Conservation (phyloP, 176 grass and related monocot species). For the Oryza officinalis region DNA sequence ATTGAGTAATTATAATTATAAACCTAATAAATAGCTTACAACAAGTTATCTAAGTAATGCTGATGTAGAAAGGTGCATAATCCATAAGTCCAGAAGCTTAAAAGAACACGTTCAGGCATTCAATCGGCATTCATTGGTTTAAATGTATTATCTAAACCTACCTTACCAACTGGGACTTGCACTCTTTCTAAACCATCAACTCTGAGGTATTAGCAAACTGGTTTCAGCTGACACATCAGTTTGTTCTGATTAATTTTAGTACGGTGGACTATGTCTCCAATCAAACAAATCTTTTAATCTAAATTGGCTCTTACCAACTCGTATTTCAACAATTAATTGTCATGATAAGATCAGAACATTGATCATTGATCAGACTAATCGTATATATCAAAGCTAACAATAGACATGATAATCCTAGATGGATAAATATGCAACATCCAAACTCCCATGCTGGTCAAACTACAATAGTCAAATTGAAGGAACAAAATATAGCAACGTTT, state of each 20-base stretch:
- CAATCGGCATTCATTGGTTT: constrained; percentile 8
- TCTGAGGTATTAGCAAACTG: neutral
- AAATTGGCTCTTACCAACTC: constrained; percentile 12
- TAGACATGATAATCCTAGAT: neutral
- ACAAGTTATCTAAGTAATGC: no score
- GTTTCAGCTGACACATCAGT: neutral
- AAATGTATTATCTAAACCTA: constrained; percentile 3
- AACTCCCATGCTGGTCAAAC: neutral
- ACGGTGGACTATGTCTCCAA: neutral
- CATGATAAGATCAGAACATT: constrained; percentile 11
- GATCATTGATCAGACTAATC: neutral
- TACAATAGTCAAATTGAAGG: neutral
- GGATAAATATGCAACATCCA: constrained; percentile 14
- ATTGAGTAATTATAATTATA: no score
- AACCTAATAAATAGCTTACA: no score
- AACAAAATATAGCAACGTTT: constrained; percentile 11
- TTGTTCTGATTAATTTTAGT: constrained; percentile 15
- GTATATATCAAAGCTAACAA: constrained; percentile 2
- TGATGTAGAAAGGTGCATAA: no score
- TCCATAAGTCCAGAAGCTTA: no score
- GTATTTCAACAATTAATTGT: neutral
- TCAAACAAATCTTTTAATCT: constrained; percentile 10
- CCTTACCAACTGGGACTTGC: neutral
- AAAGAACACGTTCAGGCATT: neutral
- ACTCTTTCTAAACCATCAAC: constrained; percentile 12